phyloP scores from a whole-genome alignment of 1,139 yeast genomes.

The Kurtzmaniella natalensis region DNA sequence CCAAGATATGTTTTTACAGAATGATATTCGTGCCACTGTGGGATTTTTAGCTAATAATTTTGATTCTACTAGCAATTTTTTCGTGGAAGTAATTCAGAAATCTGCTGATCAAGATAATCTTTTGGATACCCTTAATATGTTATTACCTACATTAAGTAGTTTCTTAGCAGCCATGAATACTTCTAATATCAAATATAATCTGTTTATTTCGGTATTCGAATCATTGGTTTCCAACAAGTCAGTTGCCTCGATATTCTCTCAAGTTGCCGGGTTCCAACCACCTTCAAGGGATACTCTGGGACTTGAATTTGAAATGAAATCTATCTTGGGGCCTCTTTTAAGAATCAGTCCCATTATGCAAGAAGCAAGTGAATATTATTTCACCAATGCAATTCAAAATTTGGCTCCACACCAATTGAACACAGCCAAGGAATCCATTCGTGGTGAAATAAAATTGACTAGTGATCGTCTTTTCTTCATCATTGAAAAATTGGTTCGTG shows the following conservation, averaged over 20 bases:
- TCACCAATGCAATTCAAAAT: constrained; percentile 39
- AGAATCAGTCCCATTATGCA: constrained; percentile 67
- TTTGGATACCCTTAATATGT: constrained; percentile 53
- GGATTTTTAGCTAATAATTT: constrained; percentile 27
- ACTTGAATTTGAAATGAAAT: constrained; percentile 50
- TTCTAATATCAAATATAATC: constrained; percentile 48
- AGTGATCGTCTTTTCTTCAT: constrained; percentile 63
- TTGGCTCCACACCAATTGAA: constrained; percentile 38
- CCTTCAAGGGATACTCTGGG: constrained; percentile 31
- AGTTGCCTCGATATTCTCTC: constrained; percentile 58
- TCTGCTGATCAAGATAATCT: constrained; percentile 65
- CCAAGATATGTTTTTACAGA: constrained; percentile 57
- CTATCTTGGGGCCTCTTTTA: constrained; percentile 75
- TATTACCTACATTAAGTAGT: constrained; percentile 46
- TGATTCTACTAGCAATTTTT: constrained; percentile 44
- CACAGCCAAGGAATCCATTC: constrained; percentile 51
- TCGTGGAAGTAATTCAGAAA: constrained; percentile 53
- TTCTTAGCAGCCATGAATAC: constrained; percentile 25
- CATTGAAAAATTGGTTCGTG: constrained; percentile 72
- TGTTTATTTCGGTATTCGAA: constrained; percentile 53
- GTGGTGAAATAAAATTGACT: constrained; percentile 54
- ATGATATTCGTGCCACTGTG: constrained; percentile 27
- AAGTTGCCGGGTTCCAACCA: constrained; percentile 52
- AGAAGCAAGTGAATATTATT: constrained; percentile 39
- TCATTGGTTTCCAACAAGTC: constrained; percentile 56